Evolutionary conservation across 2,329 filamentous ascomycete species (phyloP).

Genomic region (Xenosphaeropsis pyriputrescens): DNA sequence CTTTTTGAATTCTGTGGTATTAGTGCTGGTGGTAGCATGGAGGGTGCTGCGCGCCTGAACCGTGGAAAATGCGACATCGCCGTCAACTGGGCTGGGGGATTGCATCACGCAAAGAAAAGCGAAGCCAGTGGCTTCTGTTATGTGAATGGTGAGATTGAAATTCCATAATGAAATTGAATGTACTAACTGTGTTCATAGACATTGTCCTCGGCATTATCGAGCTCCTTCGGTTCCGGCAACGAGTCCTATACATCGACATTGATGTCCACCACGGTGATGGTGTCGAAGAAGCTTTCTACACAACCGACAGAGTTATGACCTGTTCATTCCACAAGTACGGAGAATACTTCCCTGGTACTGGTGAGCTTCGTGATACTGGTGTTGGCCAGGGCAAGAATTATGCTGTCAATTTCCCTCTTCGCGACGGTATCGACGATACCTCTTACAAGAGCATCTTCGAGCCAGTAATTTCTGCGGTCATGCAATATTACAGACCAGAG

Average conservation of each 20-base stretch:
- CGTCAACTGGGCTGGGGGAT: conserved; percentile 93
- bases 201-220: conserved; percentile 94
- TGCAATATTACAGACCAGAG: conserved; percentile 76
- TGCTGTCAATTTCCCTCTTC: conserved; percentile 78
- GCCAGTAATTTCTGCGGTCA: conserved; percentile 73
- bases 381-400: conserved; percentile 83
- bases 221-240: conserved; percentile 75
- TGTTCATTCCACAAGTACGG: conserved; percentile 95
- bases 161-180: conserved; percentile 17
- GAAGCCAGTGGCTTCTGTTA: conserved; percentile 98
- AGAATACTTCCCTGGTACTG: conserved; percentile 88
- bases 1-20: conserved; percentile 95
- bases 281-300: conserved; percentile 87
- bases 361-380: conserved; percentile 73
- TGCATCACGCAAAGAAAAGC: conserved; percentile 95
- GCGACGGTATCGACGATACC: conserved; percentile 80
- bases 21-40: conserved; percentile 86
- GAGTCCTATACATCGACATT: conserved; percentile 96
- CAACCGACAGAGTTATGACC: conserved; percentile 84
- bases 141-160: conserved; percentile 62
- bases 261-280: conserved; percentile 91
- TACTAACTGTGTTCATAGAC: conserved; percentile 44
- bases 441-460: conserved; percentile 88
- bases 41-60: conserved; percentile 80
- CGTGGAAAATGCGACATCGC: conserved; percentile 91